Conservation (phyloP, 169 alveolate species). For the Plasmodium chabaudi region DNA sequence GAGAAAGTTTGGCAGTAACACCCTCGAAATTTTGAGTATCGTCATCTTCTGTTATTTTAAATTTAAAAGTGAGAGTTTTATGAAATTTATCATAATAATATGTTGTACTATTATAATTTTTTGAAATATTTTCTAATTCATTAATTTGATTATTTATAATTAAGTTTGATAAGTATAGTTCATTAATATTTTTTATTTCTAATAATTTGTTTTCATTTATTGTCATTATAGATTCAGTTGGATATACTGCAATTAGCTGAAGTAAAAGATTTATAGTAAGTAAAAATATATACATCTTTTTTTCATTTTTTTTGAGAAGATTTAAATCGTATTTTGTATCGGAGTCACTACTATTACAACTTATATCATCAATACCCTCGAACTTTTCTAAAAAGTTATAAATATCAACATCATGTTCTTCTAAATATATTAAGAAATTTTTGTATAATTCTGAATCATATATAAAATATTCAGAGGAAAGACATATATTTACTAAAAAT, state of each 20-base stretch:
- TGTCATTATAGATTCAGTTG: constrained; percentile 36
- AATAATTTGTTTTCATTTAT: constrained; percentile 34
- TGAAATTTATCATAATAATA: constrained; percentile 33
- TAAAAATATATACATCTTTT: constrained; percentile 29
- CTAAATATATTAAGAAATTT: constrained; percentile 25
- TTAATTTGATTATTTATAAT: constrained; percentile 39
- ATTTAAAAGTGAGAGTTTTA: constrained; percentile 36
- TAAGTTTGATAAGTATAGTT: constrained; percentile 28
- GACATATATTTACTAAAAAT: constrained; percentile 41
- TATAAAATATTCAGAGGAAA: constrained; percentile 56
- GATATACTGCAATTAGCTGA: constrained; percentile 37
- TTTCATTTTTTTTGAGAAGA: neutral
- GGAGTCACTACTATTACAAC: no score
- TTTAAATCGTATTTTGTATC: no score
- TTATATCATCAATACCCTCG: neutral
- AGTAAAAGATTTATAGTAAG: constrained; percentile 18
- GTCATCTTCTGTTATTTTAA: constrained; percentile 54
- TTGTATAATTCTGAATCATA: constrained; percentile 22
- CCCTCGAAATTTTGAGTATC: constrained; percentile 30
- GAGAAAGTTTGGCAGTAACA: constrained; percentile 50
- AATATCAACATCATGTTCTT: constrained; percentile 26
- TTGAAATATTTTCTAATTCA: constrained; percentile 9
- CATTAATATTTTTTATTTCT: constrained; percentile 24
- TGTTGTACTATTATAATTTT: constrained; percentile 12
- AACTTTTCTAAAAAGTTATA: constrained; percentile 26